phyloP scores from a whole-genome alignment of 352 stramenopile genomes.

The Phytophthora gonapodyides region DNA sequence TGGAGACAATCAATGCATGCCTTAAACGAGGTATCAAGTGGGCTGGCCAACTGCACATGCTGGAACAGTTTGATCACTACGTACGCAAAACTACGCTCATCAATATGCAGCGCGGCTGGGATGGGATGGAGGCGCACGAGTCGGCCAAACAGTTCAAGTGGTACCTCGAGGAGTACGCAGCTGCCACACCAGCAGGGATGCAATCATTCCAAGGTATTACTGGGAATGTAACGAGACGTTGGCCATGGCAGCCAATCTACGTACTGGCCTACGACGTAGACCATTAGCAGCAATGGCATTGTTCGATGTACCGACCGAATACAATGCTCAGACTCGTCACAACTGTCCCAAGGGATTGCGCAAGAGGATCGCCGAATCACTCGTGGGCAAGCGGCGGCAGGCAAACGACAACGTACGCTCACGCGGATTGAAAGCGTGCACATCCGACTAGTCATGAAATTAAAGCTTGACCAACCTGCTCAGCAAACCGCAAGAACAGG shows the following conservation, averaged over 20 bases:
- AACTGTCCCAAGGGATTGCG: background rate
- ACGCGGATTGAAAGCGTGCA: too few species aligned
- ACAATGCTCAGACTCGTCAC: background rate
- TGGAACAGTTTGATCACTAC: slow-evolving; percentile 7
- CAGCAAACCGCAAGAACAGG: too few species aligned
- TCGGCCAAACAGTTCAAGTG: slow-evolving; percentile 16
- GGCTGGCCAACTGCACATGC: background rate
- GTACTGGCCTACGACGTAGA: background rate
- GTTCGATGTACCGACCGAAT: background rate
- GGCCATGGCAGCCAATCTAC: background rate
- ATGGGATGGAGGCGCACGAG: background rate
- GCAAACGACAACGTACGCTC: too few species aligned
- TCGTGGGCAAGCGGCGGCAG: too few species aligned
- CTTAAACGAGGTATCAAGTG: slow-evolving; percentile 3
- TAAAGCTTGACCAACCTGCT: too few species aligned
- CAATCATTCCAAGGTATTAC: background rate
- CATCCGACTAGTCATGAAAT: too few species aligned
- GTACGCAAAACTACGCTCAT: background rate
- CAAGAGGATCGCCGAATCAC: too few species aligned
- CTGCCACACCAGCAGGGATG: background rate
- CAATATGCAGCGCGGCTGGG: background rate
- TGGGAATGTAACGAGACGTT: background rate
- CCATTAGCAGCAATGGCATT: background rate
- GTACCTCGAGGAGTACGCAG: slow-evolving; percentile 9
- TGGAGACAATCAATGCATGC: background rate